Conservation (phyloP, 2,329 filamentous ascomycete genomes). For the Pyricularia pennisetigena region DNA sequence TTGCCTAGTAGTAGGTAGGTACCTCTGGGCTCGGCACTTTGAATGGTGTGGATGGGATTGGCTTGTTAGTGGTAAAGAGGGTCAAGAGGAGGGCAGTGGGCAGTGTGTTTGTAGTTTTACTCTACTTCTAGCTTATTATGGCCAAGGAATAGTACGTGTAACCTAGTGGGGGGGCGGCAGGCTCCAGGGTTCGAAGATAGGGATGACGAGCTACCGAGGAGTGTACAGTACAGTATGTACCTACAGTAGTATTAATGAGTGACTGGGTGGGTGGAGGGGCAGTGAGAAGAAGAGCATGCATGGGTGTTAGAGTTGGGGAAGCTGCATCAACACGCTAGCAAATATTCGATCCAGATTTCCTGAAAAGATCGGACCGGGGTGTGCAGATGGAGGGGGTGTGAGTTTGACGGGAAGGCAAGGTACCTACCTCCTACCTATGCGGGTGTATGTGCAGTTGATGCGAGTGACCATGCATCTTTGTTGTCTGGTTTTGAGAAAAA, state of each 20-base stretch:
- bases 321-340: neutral
- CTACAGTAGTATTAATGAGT: neutral
- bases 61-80: neutral
- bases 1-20: neutral
- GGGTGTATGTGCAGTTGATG: neutral
- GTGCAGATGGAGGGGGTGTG: neutral
- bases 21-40: neutral
- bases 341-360: neutral
- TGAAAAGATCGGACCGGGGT: neutral
- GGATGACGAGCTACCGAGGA: neutral
- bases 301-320: neutral
- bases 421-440: too few species aligned
- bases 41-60: neutral
- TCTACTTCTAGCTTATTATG: neutral
- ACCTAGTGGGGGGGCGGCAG: neutral
- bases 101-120: neutral
- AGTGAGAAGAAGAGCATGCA: neutral
- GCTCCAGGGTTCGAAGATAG: neutral
- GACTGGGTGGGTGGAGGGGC: neutral
- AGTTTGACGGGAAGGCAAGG: neutral
- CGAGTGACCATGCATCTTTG: neutral
- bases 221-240: neutral
- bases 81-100: neutral
- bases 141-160: neutral
- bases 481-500: neutral